Conservation (phyloP, 2,329 filamentous ascomycete species). For the Cordyceps cicadae region DNA sequence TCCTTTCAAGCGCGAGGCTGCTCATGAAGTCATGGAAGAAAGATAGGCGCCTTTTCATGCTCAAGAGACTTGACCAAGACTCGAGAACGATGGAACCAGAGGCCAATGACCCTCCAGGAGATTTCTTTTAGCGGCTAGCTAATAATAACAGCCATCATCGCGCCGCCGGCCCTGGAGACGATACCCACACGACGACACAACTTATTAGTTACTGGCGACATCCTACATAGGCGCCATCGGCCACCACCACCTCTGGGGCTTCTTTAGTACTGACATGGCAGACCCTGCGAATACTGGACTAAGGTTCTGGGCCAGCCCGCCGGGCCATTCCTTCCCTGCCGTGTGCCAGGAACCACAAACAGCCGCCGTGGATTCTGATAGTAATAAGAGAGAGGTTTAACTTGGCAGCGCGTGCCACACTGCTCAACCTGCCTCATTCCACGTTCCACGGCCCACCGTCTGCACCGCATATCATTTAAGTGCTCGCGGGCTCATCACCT, state of each 20-base stretch:
- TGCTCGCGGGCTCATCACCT: not conserved
- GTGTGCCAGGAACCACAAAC: conserved; percentile 13
- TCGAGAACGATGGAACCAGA: not conserved
- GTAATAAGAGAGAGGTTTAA: not conserved
- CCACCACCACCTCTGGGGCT: not conserved
- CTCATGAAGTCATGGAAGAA: not conserved
- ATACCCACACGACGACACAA: conserved; percentile 2
- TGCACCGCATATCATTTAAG: not conserved
- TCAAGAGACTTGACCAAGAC: not conserved
- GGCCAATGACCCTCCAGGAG: not conserved
- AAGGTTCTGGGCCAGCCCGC: conserved; percentile 1
- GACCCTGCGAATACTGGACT: not conserved
- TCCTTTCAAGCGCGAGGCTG: not conserved
- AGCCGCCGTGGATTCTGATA: conserved; percentile 8
- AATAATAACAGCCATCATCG: not conserved
- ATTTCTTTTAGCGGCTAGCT: not conserved
- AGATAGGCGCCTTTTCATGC: not conserved
- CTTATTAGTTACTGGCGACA: not conserved
- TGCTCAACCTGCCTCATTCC: not conserved
- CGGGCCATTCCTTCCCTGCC: conserved; percentile 12
- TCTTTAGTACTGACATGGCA: not conserved
- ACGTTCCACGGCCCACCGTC: not conserved
- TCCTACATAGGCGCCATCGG: not conserved
- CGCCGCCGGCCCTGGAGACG: not conserved
- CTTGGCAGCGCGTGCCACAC: not conserved